Evolutionary conservation across 345 rosid genomes (phyloP).

Genomic region (Aquilaria malaccensis): DNA sequence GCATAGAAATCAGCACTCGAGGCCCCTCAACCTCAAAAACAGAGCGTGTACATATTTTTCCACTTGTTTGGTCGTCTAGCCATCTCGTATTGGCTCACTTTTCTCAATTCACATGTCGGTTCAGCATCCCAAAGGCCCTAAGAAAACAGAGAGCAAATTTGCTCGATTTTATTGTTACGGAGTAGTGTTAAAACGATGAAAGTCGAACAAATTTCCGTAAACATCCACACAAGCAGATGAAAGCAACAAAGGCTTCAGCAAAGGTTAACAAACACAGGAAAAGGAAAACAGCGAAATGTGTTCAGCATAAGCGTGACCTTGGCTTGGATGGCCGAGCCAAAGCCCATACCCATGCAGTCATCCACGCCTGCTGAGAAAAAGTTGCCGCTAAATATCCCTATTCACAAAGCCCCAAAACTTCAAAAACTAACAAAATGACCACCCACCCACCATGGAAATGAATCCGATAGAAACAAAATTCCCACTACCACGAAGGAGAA

Average conservation of each 20-base stretch:
- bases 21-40: conserved; percentile 26
- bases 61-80: neutral
- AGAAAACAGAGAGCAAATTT: neutral
- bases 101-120: too few relatives aligned
- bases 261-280: neutral
- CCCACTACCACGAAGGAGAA: conserved; percentile 72
- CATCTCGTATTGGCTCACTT: too few relatives aligned
- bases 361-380: conserved; percentile 18
- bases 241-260: conserved; percentile 14
- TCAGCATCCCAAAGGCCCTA: neutral
- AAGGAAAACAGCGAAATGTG: neutral
- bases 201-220: conserved; percentile 3
- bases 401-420: conserved; percentile 15
- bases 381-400: conserved; percentile 3
- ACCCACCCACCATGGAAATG: neutral
- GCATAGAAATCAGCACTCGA: conserved; percentile 24
- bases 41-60: conserved; percentile 2
- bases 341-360: too few relatives aligned
- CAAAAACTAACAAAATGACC: neutral
- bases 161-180: too few relatives aligned
- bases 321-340: conserved; percentile 21
- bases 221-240: conserved; percentile 17
- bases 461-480: conserved; percentile 3
- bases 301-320: conserved; percentile 20
- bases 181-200: too few relatives aligned